Evolutionary conservation across 192 early-diverging fungal species (phyloP).

Genomic region (Backusella psychrophila): DNA sequence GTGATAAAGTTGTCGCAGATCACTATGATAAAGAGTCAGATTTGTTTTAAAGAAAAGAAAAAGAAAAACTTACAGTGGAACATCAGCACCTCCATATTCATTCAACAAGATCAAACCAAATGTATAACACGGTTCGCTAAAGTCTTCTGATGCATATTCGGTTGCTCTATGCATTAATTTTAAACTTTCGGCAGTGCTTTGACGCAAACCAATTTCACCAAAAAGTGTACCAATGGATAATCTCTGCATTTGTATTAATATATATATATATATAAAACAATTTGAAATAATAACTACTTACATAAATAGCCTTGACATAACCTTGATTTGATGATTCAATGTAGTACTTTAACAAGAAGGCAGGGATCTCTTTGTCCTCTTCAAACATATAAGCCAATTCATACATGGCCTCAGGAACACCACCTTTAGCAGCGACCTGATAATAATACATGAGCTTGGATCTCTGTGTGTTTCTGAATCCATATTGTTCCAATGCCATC

Average conservation of each 20-base stretch:
- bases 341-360: conserved; percentile 44
- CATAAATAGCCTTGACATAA: conserved; percentile 61
- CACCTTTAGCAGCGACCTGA: conserved; percentile 59
- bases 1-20: not conserved
- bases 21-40: not conserved
- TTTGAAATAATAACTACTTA: conserved; percentile 22
- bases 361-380: conserved; percentile 32
- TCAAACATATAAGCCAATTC: conserved; percentile 40
- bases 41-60: conserved; percentile 35
- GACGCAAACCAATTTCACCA: conserved; percentile 65
- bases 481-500: conserved; percentile 59
- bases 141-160: conserved; percentile 64
- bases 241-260: conserved; percentile 46
- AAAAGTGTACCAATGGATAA: conserved; percentile 73
- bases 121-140: conserved; percentile 74
- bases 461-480: conserved; percentile 20
- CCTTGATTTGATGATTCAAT: conserved; percentile 65
- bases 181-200: conserved; percentile 72
- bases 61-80: conserved; percentile 37
- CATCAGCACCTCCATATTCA: conserved; percentile 49
- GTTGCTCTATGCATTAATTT: conserved; percentile 78
- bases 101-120: conserved; percentile 76
- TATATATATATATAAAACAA: not conserved
- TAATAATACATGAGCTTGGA: conserved; percentile 37
- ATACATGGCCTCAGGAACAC: conserved; percentile 60